Percentiles rank a stretch among this genome's conserved stretches.
Conservation (phyloP, 768 basidiomycete genomes). For the Suillus spraguei region DNA sequence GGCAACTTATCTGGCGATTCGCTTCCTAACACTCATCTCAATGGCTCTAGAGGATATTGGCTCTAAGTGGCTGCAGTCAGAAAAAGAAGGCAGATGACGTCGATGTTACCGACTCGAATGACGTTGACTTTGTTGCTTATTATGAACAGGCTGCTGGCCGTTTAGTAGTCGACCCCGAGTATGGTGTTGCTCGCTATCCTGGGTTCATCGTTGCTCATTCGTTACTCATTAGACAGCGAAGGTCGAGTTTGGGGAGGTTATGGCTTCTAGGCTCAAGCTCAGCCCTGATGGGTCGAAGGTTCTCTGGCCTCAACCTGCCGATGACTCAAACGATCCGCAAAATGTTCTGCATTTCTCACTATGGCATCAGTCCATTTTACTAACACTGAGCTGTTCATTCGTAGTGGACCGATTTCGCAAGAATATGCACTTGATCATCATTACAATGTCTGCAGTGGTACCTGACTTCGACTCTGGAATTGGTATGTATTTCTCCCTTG, state of each 20-base stretch:
- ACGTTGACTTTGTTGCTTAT: slow-evolving; percentile 41
- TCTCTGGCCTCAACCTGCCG: slow-evolving; percentile 56
- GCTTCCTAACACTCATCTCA: slow-evolving; percentile 2
- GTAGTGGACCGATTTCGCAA: slow-evolving; percentile 51
- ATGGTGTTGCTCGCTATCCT: neutral
- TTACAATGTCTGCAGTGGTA: slow-evolving; percentile 54
- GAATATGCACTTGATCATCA: slow-evolving; percentile 46
- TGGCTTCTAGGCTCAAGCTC: slow-evolving; percentile 49
- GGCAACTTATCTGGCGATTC: neutral
- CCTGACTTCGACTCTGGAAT: slow-evolving; percentile 58
- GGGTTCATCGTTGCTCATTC: neutral
- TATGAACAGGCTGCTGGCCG: slow-evolving; percentile 61
- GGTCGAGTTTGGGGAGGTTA: slow-evolving; percentile 49
- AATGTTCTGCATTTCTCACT: slow-evolving; percentile 39
- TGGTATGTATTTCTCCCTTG: slow-evolving; percentile 32
- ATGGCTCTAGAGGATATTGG: neutral
- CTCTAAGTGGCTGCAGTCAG: neutral
- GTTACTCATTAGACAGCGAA: slow-evolving; percentile 41
- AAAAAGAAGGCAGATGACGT: neutral
- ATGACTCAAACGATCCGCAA: slow-evolving; percentile 54
- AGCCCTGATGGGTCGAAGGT: slow-evolving; percentile 46
- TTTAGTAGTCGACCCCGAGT: slow-evolving; percentile 64
- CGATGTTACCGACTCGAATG: slow-evolving; percentile 9
- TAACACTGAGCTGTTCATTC: neutral
- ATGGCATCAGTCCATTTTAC: neutral